Base-by-base conservation (phyloP, 257 asterid genomes). In the Ophiorrhiza pumila region DNA sequence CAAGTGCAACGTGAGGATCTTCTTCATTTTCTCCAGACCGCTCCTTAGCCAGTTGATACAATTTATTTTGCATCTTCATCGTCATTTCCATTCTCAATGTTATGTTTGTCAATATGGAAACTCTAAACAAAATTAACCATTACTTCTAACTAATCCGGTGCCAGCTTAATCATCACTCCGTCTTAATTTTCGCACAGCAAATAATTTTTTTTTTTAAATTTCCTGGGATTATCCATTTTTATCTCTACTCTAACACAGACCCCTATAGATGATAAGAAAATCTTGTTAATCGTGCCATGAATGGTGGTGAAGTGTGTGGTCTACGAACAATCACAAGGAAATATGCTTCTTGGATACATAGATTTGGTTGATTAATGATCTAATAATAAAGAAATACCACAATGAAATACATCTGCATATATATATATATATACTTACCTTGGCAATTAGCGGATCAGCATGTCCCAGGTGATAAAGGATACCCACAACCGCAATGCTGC, bases 61-160 rank as follows among this genome's bases (percentile, higher is more conserved):
- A 42, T 66, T 87, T 73, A 3, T 78, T 73, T 34, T 80, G 88
- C 70, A 89, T 84, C 95, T 89, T 32, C 23, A 35, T 46, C 65
- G 62, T 18, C n/a, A 67, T 35, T 15, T 43, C 17, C 18, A 27
- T 5, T 37, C 55, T 7, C 71, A 25, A 2, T 5, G 17, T 58
- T 27, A 39, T 52, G 23, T 10, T 29, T 29, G 35, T n/a, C n/a
- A n/a, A 56, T 56, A 2, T 3, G 34, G 13, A 56, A 25, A 11
- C 34, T 4, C 32, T 8, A 7, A 56, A 7, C 18, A 4, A 60
- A 60, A 31, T 62, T 34, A 31, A 34, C 27, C 27, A 2, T 15
- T 23, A 25, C 13, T 5, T 58, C 39, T 58, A 58, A 29, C 13
- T 9, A 29, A 29, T 52, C 23, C 57, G n/a, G 22, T 22, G 1